Evolutionary conservation across 2,329 filamentous ascomycete species (phyloP).

Genomic region (Thelonectria blattea): DNA sequence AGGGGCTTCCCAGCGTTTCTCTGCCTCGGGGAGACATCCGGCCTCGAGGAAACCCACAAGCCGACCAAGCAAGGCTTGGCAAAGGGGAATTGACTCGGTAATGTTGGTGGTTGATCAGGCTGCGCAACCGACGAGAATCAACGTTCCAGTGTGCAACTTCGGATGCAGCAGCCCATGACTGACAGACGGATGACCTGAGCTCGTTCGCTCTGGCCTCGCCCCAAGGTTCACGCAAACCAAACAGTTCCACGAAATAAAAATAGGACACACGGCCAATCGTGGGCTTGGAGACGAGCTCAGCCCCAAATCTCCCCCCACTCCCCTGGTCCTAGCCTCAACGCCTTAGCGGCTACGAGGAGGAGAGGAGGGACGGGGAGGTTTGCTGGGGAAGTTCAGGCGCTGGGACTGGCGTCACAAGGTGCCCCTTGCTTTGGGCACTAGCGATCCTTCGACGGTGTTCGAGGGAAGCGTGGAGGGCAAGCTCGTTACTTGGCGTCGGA

Average conservation of each 20-base stretch:
- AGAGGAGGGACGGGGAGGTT: neutral
- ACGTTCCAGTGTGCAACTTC: neutral
- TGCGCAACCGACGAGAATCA: neutral
- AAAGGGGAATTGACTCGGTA: neutral
- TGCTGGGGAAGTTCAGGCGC: constrained; percentile 6
- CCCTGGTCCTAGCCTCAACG: constrained; percentile 21
- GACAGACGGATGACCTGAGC: constrained; percentile 9
- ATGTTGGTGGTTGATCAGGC: constrained; percentile 7
- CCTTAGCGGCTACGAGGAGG: constrained; percentile 16
- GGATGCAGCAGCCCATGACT: constrained; percentile 6
- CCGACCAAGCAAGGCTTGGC: neutral
- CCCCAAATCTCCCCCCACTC: constrained; percentile 17
- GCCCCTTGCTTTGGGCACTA: constrained; percentile 6
- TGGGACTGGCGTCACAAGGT: constrained; percentile 2
- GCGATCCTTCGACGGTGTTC: constrained; percentile 9
- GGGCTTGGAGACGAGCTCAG: constrained; percentile 12
- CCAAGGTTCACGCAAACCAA: neutral
- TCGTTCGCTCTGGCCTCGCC: neutral
- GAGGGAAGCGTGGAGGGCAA: neutral
- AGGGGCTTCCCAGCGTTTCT: constrained; percentile 7
- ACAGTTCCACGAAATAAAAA: constrained; percentile 15
- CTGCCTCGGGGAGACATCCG: neutral
- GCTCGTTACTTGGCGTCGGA: neutral
- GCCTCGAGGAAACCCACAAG: neutral
- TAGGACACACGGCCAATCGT: constrained; percentile 22